Base-by-base conservation (phyloP, 352 stramenopile genomes). In the Globisporangium acanthophoron region DNA sequence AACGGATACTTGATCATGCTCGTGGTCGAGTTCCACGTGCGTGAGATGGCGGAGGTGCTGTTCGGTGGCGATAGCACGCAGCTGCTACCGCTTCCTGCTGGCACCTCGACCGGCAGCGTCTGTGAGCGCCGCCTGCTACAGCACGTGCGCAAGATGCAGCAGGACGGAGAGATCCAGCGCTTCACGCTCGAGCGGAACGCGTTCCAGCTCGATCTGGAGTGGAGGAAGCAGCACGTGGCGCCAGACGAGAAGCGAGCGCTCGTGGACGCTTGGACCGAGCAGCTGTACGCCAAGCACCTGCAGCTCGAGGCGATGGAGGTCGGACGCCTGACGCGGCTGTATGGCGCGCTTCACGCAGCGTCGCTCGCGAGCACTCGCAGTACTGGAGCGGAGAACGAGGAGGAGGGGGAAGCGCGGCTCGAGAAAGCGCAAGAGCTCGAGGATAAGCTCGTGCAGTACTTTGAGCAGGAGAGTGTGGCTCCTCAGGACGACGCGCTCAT, bases 1-100 rank as follows among this genome's bases (percentile, higher is more conserved):
- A 76, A 89, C 35, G 81, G 81, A 9, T 91, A 91, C 48, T 54
- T 86, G 51, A 85, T 73, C 54, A 74, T 71, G 4, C 56, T 76
- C 44, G 64, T 66, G n/a, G 45, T 88, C 7, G 58, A 76, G 6
- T 86, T 88, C 45, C 81, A 91, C 48, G 62, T 91, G 1, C 66
- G 75, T 7, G 78, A 82, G 43, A 64, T 81, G 49, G 81, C 78
- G 4, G 54, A 74, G 16, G 31, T 29, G 5, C 54, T 74, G 5
- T 66, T 73, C 21, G 50, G 44, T 31, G 56, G 64, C 18, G 56
- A 68, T 13, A 54, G 49, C 11, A 59, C 71, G 40, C 54, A 52
- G 0, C 67, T 63, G 33, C 33, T 44, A 20, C 50, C 15, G 9
- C n/a, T 16, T 15, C 13, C 24, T 46, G 18, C n/a, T 41, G 37